Conservation (phyloP, 2,329 filamentous ascomycete genomes). For the Ramularia endophylla region DNA sequence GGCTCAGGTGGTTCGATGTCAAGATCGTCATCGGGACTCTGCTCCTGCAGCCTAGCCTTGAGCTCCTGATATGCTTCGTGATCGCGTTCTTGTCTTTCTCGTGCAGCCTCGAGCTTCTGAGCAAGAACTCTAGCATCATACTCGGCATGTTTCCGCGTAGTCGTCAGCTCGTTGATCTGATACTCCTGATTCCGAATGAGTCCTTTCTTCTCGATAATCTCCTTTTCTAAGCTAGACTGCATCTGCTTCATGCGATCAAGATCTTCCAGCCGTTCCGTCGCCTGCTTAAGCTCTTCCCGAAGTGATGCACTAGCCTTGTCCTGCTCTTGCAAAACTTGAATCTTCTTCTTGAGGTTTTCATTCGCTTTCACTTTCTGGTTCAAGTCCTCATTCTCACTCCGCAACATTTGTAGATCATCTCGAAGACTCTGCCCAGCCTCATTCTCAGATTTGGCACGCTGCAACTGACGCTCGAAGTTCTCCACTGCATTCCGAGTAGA, state of each 20-base stretch:
- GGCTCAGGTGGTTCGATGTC: constrained; percentile 15
- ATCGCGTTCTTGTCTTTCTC: constrained; percentile 42
- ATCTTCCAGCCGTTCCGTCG: constrained; percentile 40
- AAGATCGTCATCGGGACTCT: constrained; percentile 31
- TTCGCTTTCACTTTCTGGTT: constrained; percentile 45
- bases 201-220: constrained; percentile 46
- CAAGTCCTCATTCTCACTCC: constrained; percentile 45
- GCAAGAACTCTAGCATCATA: constrained; percentile 43
- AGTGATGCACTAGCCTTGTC: constrained; percentile 39
- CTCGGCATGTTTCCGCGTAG: constrained; percentile 42
- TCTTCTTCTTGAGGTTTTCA: constrained; percentile 50
- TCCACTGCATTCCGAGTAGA: constrained; percentile 40
- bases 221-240: constrained; percentile 42
- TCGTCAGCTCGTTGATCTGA: constrained; percentile 47
- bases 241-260: constrained; percentile 41
- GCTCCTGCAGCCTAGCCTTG: constrained; percentile 39
- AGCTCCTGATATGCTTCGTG: constrained; percentile 44
- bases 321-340: constrained; percentile 44
- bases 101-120: constrained; percentile 43
- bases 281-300: constrained; percentile 40
- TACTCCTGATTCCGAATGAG: constrained; percentile 47
- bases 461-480: constrained; percentile 42
- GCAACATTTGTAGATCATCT: constrained; percentile 45
- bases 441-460: constrained; percentile 36
- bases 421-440: constrained; percentile 45